These are phyloP conservation scores for Knoxia roxburghii DNA, from an alignment of 257 asterid species.

Conservation along the genomic window DNA sequence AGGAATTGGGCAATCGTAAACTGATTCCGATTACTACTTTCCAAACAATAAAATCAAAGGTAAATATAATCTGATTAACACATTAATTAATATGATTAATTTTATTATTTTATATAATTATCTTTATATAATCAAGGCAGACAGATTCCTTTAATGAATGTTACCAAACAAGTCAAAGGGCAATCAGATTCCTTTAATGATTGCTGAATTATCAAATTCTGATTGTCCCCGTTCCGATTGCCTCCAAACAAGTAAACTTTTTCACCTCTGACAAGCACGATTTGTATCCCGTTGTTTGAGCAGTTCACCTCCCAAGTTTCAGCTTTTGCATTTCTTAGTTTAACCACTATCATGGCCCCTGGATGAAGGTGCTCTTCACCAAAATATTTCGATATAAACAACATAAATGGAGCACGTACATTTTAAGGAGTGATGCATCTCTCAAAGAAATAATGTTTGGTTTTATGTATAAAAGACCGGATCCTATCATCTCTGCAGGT, in stretches of 20 bases:
- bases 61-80: too few relatives aligned
- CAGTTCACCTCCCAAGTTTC: constrained; percentile 16
- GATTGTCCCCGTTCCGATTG: too few relatives aligned
- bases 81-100: too few relatives aligned
- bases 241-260: constrained; percentile 13
- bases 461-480: neutral
- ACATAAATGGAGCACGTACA: constrained; percentile 2
- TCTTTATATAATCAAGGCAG: too few relatives aligned
- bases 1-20: too few relatives aligned
- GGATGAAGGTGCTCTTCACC: neutral
- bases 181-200: too few relatives aligned
- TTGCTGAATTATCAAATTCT: too few relatives aligned
- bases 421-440: constrained; percentile 11
- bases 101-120: too few relatives aligned
- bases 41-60: too few relatives aligned
- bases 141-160: too few relatives aligned
- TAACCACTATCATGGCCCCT: neutral
- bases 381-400: constrained; percentile 7
- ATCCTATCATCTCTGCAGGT: neutral
- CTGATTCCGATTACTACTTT: too few relatives aligned
- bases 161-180: too few relatives aligned
- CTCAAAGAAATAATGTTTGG: constrained; percentile 7
- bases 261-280: constrained; percentile 13
- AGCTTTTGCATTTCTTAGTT: constrained; percentile 7
- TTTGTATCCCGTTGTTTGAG: neutral